Percentiles rank a stretch among this genome's conserved stretches.
Conservation (phyloP, 1,284 basidiomycete genomes). For the Irpex rosettiformis region DNA sequence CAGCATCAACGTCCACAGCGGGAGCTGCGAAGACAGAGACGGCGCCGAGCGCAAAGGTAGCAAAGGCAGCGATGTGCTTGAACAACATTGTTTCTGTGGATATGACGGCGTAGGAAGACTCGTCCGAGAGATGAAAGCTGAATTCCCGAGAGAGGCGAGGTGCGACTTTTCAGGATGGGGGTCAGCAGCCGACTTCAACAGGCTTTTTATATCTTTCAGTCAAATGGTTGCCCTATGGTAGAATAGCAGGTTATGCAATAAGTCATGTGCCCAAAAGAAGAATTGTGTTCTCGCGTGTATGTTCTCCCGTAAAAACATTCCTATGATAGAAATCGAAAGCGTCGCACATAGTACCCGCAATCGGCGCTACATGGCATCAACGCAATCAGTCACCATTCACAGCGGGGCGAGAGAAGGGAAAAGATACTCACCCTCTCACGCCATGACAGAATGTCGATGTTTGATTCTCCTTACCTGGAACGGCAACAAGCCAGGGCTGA, state of each 20-base stretch:
- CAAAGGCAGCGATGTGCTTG: background rate
- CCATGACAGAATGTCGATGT: background rate
- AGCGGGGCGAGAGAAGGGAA: background rate
- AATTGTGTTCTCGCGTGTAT: background rate
- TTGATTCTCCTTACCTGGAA: background rate
- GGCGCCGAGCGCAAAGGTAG: background rate
- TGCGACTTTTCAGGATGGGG: background rate
- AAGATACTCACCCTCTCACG: background rate
- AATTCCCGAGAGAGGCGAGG: background rate
- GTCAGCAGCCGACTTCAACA: background rate
- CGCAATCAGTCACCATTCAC: background rate
- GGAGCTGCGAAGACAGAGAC: background rate
- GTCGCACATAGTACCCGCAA: background rate
- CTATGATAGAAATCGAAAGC: no score
- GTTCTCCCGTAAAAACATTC: background rate
- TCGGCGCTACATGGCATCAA: background rate
- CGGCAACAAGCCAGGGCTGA: background rate
- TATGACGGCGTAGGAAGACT: background rate
- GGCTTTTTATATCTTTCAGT: background rate
- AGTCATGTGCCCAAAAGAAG: background rate
- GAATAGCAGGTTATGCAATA: background rate
- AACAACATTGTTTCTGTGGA: background rate
- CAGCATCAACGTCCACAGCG: background rate
- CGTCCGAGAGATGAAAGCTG: background rate
- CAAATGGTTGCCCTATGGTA: background rate